Evolutionary conservation across 2,329 filamentous ascomycete genomes (phyloP).

Genomic region (Septoria linicola): DNA sequence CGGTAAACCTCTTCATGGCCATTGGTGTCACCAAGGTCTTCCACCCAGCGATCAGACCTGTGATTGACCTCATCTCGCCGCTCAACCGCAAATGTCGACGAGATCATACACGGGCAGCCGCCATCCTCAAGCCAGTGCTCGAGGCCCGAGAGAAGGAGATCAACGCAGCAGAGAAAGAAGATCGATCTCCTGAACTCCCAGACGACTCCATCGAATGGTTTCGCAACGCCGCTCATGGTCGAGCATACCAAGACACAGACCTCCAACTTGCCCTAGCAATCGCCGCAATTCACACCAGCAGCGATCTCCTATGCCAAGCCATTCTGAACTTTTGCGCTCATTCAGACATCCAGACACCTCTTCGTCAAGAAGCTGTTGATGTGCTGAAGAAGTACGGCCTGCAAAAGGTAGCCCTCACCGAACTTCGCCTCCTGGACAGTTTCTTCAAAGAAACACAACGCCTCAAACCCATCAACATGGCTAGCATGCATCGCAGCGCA

Average conservation of each 20-base stretch:
- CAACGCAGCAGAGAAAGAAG: constrained; percentile 18
- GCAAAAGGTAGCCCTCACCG: constrained; percentile 34
- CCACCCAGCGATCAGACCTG: constrained; percentile 38
- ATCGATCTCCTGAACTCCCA: constrained; percentile 22
- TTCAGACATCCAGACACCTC: constrained; percentile 28
- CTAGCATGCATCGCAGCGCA: constrained; percentile 32
- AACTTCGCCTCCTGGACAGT: constrained; percentile 38
- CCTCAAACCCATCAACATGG: constrained; percentile 24
- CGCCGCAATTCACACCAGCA: constrained; percentile 35
- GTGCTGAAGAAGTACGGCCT: constrained; percentile 33
- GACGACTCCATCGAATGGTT: constrained; percentile 35
- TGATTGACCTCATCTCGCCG: constrained; percentile 39
- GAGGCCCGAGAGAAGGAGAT: constrained; percentile 24
- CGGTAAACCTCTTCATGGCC: constrained; percentile 39
- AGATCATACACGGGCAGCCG: constrained; percentile 35
- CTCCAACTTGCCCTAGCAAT: constrained; percentile 28
- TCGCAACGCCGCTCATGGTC: constrained; percentile 28
- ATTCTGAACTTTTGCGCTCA: constrained; percentile 23
- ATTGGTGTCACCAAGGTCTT: constrained; percentile 37
- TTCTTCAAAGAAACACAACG: constrained; percentile 39
- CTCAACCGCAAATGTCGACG: constrained; percentile 35
- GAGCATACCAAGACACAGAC: constrained; percentile 22
- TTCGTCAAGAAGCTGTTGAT: constrained; percentile 25
- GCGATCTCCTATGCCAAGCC: constrained; percentile 30
- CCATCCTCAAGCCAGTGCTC: constrained; percentile 40